These are phyloP conservation scores for Podila minutissima DNA, from an alignment of 192 early-diverging fungal species.

Conservation along the genomic window DNA sequence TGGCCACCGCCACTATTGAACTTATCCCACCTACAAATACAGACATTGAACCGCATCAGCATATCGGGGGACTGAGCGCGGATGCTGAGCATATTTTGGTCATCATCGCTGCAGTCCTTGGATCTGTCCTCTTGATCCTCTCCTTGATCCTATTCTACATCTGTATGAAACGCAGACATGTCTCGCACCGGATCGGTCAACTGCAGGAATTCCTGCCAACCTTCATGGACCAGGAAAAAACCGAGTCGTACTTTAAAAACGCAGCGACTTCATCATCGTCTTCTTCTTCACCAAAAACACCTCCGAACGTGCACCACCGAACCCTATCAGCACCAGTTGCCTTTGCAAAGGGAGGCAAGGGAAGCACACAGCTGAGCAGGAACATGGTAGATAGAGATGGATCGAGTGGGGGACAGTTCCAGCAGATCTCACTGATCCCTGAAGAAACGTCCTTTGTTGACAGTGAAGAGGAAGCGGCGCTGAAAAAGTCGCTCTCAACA, in stretches of 20 bases:
- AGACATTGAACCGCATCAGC: not conserved
- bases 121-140: slow-evolving; percentile 11
- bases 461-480: slow-evolving; percentile 20
- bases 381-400: not conserved
- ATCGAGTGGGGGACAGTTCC: slow-evolving; percentile 4
- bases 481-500: slow-evolving; percentile 13
- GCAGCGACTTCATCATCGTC: not conserved
- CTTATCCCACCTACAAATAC: not conserved
- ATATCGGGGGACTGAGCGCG: not conserved
- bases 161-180: slow-evolving; percentile 26
- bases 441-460: not conserved
- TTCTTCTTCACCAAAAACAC: not conserved
- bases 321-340: slow-evolving; percentile 27
- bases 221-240: slow-evolving; percentile 9
- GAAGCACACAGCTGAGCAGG: not conserved
- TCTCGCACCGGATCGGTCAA: slow-evolving; percentile 10
- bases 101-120: slow-evolving; percentile 9
- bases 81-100: slow-evolving; percentile 5
- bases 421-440: slow-evolving; percentile 15
- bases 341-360: not conserved
- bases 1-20: not conserved
- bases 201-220: slow-evolving; percentile 22
- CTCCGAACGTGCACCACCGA: slow-evolving; percentile 22
- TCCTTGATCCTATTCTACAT: slow-evolving; percentile 14
- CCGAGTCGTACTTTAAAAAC: slow-evolving; percentile 18